Base-by-base conservation (phyloP, 1,284 basidiomycete genomes). In the Fomitopsis schrenkii region DNA sequence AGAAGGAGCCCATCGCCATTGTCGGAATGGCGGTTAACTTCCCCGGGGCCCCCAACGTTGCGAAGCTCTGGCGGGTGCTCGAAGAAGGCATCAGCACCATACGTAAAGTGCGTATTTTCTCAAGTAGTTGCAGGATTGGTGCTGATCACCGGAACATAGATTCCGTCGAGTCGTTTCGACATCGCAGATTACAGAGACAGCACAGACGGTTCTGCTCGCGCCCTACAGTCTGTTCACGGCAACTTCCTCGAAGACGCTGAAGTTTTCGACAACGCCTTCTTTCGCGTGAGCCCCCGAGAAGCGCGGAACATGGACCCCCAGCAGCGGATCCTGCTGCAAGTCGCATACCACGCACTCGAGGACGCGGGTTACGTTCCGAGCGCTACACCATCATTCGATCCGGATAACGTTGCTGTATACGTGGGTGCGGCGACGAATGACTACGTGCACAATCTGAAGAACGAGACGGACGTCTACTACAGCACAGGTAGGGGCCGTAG, bases 271-370 rank as follows among this genome's bases (percentile, higher is more conserved):
- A 79, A 88, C 69, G 76, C 76, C 64, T 89, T 90, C 70, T 91
- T 91, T 78, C 82, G 83, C 62, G 81, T 90, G 41, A 88, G 84
- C 55, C 89, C 88, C 1, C 79, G 88, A 5, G 89, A 91, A 71
- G 88, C 88, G 7, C 82, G 76, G 60, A 83, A 78, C 69, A 90
- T 91, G 86, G 88, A 91, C 67, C 89, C 89, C 5, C 89, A 91
- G 66, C 88, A 90, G 66, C 81, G 88, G 3, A 65, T 91, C 19
- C 74, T 91, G 3, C 77, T 91, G 28, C 87, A 86, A 36, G 78
- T 81, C 1, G 85, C 86, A 1, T 83, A 89, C 58, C 80, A 87
- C 61, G 89, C 89, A 0, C 74, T 91, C 6, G 89, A 91, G 70
- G 78, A 83, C 63, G 81, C 87, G 9, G 89, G 89, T 0, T 91